phyloP scores from a whole-genome alignment of 2,329 filamentous ascomycete genomes.

The Sphaceloma murrayae region DNA sequence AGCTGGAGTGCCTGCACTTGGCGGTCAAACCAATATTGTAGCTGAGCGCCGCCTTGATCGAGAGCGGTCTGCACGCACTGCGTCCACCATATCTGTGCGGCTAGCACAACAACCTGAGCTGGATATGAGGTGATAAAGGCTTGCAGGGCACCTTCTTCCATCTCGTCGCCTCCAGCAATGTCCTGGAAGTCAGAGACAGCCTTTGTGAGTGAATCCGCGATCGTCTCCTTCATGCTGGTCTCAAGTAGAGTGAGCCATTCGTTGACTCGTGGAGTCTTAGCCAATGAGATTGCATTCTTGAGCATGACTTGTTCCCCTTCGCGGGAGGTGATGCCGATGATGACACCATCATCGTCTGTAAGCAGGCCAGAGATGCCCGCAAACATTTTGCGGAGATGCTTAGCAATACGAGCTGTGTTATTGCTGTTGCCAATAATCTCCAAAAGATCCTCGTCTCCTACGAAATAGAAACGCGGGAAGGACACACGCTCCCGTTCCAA shows the following conservation, averaged over 20 bases:
- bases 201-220: constrained; percentile 82
- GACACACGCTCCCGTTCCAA: constrained; percentile 94
- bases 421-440: constrained; percentile 99
- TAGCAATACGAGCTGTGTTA: constrained; percentile 88
- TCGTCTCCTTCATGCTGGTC: constrained; percentile 82
- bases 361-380: constrained; percentile 83
- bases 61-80: constrained; percentile 72
- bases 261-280: constrained; percentile 94
- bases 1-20: constrained; percentile 78
- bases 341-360: constrained; percentile 83
- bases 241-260: constrained; percentile 96
- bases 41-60: constrained; percentile 56
- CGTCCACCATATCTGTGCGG: constrained; percentile 90
- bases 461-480: constrained; percentile 98
- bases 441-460: constrained; percentile 93
- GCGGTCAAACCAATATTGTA: constrained; percentile 65
- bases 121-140: constrained; percentile 78
- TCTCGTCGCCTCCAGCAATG: constrained; percentile 60
- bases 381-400: constrained; percentile 99
- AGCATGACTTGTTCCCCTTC: constrained; percentile 82
- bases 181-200: constrained; percentile 73
- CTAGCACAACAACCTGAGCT: constrained; percentile 90
- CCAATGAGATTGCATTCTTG: constrained; percentile 82
- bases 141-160: constrained; percentile 62
- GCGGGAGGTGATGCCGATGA: constrained; percentile 88